Evolutionary conservation across 2,329 filamentous ascomycete genomes (phyloP).

Genomic region (Neocucurbitaria cava): DNA sequence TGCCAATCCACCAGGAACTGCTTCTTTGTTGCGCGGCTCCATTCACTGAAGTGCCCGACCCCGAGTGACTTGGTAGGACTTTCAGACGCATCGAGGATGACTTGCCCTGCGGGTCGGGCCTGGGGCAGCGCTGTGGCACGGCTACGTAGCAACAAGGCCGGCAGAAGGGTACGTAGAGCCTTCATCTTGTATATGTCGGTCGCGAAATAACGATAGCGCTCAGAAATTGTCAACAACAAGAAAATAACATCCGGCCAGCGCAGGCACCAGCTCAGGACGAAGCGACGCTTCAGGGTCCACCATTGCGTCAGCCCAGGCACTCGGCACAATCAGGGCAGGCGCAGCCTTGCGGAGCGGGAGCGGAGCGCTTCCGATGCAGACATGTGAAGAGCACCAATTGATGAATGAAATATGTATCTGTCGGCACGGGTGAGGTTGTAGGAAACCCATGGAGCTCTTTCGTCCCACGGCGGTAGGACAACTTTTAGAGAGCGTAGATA

Average conservation of each 20-base stretch:
- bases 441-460: too few species aligned
- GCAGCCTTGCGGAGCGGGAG: neutral
- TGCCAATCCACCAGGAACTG: slow-evolving; percentile 58
- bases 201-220: neutral
- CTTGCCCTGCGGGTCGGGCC: slow-evolving; percentile 22
- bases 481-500: too few species aligned
- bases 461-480: too few species aligned
- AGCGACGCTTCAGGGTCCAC: neutral
- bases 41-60: slow-evolving; percentile 59
- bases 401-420: too few species aligned
- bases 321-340: neutral
- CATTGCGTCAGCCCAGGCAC: slow-evolving; percentile 2
- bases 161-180: slow-evolving; percentile 16
- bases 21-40: slow-evolving; percentile 56
- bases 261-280: neutral
- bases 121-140: slow-evolving; percentile 25
- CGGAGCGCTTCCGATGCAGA: neutral
- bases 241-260: neutral
- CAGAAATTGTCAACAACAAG: neutral
- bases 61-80: slow-evolving; percentile 32
- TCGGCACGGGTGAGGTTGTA: too few species aligned
- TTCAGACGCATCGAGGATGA: slow-evolving; percentile 17
- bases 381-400: neutral
- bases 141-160: slow-evolving; percentile 17
- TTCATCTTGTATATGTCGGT: slow-evolving; percentile 22